phyloP scores from a whole-genome alignment of 2,329 filamentous ascomycete genomes.

The Dendryphion nanum region DNA sequence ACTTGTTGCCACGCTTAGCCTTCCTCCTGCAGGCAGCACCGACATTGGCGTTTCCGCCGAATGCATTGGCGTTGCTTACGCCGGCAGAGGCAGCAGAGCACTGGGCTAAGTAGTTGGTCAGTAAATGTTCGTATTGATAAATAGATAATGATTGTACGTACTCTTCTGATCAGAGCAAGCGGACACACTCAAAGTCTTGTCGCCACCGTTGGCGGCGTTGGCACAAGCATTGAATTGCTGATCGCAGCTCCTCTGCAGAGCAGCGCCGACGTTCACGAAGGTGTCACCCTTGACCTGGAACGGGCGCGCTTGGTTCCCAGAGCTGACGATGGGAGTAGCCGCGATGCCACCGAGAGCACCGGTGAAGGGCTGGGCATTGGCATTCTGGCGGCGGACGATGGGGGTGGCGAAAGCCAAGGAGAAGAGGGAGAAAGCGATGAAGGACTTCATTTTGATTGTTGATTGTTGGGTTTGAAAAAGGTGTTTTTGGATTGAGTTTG shows the following conservation, averaged over 20 bases:
- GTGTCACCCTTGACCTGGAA: conserved; percentile 14
- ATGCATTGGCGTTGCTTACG: conserved; percentile 5
- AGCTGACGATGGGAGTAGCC: conserved; percentile 20
- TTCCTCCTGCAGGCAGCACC: conserved; percentile 3
- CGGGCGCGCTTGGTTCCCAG: conserved; percentile 11
- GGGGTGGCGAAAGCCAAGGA: conserved; percentile 15
- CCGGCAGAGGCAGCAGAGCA: conserved; percentile 9
- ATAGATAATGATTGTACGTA: conserved; percentile 7
- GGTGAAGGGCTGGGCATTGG: conserved; percentile 23
- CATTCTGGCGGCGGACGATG: conserved; percentile 10
- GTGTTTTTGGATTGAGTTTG: conserved; percentile 45
- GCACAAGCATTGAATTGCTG: conserved; percentile 17
- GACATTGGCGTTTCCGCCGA: conserved; percentile 3
- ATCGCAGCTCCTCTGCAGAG: conserved; percentile 14
- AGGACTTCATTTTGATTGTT: conserved; percentile 25
- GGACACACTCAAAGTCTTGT: conserved; percentile 14
- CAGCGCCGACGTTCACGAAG: conserved; percentile 13
- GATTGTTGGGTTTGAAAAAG: conserved; percentile 2
- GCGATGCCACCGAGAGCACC: conserved; percentile 22
- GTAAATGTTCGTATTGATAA: not conserved
- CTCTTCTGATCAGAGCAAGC: conserved; percentile 20
- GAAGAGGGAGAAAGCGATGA: conserved; percentile 17
- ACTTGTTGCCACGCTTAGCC: not conserved
- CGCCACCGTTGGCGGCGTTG: conserved; percentile 18
- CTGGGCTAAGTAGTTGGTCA: conserved; percentile 7